These are phyloP conservation scores for Dioscorea alata DNA, from an alignment of 106 monocot genomes.

Conservation along the genomic window DNA sequence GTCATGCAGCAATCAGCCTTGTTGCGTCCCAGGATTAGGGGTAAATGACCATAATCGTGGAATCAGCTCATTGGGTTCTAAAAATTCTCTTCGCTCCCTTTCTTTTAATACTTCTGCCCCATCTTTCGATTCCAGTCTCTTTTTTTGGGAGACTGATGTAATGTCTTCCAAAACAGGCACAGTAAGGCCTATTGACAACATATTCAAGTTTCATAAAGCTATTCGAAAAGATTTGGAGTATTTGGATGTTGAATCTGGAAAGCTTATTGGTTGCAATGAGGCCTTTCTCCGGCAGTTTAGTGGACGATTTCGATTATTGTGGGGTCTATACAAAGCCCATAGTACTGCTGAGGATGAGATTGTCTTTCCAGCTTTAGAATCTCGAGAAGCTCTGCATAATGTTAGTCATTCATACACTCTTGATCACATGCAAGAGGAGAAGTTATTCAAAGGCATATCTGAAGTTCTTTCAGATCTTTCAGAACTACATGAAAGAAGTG, in stretches of 20 bases:
- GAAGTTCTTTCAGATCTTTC: conserved; percentile 71
- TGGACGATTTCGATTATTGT: conserved; percentile 90
- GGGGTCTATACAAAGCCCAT: conserved; percentile 94
- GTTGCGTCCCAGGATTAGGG: conserved; percentile 74
- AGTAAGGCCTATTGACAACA: conserved; percentile 84
- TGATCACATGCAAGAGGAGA: conserved; percentile 97
- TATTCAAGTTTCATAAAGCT: conserved; percentile 97
- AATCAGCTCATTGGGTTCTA: conserved; percentile 38
- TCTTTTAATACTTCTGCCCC: conserved; percentile 72
- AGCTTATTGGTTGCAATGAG: conserved; percentile 75
- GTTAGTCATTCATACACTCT: conserved; percentile 97
- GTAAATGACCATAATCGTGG: conserved; percentile 53
- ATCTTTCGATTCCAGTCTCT: conserved; percentile 81
- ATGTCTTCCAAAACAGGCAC: conserved; percentile 51
- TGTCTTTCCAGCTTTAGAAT: conserved; percentile 98
- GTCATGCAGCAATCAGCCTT: conserved; percentile 23
- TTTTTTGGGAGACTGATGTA: conserved; percentile 63
- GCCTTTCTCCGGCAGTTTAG: conserved; percentile 71
- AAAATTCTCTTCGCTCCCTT: conserved; percentile 54
- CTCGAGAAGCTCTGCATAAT: conserved; percentile 94
- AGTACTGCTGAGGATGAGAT: conserved; percentile 99
- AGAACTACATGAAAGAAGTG: conserved; percentile 42
- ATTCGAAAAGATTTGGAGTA: conserved; percentile 94
- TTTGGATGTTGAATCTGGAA: conserved; percentile 93
- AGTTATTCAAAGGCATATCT: conserved; percentile 90